These are phyloP conservation scores for Boletus pseudopeckii DNA, from an alignment of 768 basidiomycete species.

Conservation along the genomic window DNA sequence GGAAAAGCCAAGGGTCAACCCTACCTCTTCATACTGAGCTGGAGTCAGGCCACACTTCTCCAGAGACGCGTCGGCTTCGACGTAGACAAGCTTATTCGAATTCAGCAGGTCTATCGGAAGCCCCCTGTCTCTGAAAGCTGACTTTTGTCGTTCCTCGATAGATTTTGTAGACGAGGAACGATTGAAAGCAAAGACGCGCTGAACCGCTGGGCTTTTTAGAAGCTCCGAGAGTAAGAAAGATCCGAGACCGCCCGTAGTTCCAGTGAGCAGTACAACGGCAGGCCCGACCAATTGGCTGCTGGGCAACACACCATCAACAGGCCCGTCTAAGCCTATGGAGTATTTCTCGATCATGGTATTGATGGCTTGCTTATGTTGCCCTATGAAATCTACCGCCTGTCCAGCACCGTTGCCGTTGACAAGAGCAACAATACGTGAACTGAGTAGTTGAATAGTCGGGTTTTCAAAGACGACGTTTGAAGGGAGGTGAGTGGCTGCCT, in stretches of 20 bases:
- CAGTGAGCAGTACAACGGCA: constrained; percentile 37
- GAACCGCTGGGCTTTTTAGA: constrained; percentile 19
- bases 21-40: constrained; percentile 18
- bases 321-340: constrained; percentile 15
- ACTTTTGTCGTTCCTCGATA: constrained; percentile 27
- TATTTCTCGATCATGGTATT: constrained; percentile 42
- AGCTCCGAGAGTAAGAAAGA: constrained; percentile 34
- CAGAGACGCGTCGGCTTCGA: constrained; percentile 33
- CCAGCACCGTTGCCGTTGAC: neutral
- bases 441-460: constrained; percentile 39
- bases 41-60: constrained; percentile 30
- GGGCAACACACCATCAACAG: constrained; percentile 7
- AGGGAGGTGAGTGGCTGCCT: constrained; percentile 25
- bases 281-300: constrained; percentile 2
- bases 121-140: constrained; percentile 30
- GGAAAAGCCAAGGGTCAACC: neutral
- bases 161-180: constrained; percentile 19
- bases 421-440: constrained; percentile 18
- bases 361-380: constrained; percentile 25
- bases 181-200: constrained; percentile 34
- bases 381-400: neutral
- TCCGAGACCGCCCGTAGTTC: constrained; percentile 41
- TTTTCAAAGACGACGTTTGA: constrained; percentile 36
- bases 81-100: constrained; percentile 32
- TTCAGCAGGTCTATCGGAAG: constrained; percentile 27